Evolutionary conservation across 805 yeast species (phyloP), one percentile per base, ranked within the genome.

Genomic region (Metschnikowia hibisci): DNA sequence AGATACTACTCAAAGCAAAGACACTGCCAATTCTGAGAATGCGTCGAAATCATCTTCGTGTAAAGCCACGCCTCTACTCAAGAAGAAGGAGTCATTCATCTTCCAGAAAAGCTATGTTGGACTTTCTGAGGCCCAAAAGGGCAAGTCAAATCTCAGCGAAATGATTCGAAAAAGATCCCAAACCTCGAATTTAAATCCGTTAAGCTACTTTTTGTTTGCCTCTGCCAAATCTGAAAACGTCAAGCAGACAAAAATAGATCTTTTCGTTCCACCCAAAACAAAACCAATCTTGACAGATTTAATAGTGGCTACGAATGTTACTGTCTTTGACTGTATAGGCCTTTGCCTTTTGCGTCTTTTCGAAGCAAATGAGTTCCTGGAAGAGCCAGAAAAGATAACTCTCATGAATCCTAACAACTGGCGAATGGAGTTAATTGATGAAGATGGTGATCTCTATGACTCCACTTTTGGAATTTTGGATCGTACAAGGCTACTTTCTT

Each of bases 371-470:
- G 56, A 47, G 33, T 47, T 44, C 51, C 41, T 59, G 48, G 32
- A 31, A n/a, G 20, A 32, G 16, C 18, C 12, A 13, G 40, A 34
- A 13, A 41, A 64, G 52, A 4, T 54, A 39, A 41, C 43, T n/a
- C 42, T 60, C 26, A 54, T 61, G 39, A 78, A 84, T 47, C 85
- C 90, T 0, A 83, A 84, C 54, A 62, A 64, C 46, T 88, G 95
- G 93, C 73, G 82, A 42, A 57, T 91, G 27, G 85, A 85, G 44
- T 71, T 91, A 16, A 89, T 85, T 1, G 99, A 93, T 60, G 98
- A 91, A 39, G 97, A 90, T 58, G 91, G 91, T 6, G 96, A 95
- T 39, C 82, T 86, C 30, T 89, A 87, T 42, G 99, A 95, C 52
- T 87, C 88, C 41, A 44, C 44, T 16, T 90, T 93, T 67, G 98